Evolutionary conservation across 2,329 filamentous ascomycete genomes (phyloP).

Genomic region (Fusarium sp.): DNA sequence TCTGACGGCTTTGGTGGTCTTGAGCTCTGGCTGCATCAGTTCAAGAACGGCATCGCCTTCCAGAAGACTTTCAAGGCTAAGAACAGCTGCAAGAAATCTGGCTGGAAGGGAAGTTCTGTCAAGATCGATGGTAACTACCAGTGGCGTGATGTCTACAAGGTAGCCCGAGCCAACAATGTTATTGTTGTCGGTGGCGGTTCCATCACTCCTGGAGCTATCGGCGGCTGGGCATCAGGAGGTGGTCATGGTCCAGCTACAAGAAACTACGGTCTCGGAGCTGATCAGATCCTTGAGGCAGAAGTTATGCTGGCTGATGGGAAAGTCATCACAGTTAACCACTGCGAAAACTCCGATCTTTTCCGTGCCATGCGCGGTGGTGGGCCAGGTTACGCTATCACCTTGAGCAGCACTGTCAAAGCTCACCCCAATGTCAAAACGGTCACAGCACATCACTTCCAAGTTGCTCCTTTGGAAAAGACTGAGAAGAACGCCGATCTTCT

Average conservation of each 20-base stretch:
- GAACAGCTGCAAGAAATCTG: slow-evolving; percentile 5
- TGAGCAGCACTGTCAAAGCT: slow-evolving; percentile 32
- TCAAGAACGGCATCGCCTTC: slow-evolving; percentile 21
- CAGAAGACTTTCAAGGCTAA: slow-evolving; percentile 1
- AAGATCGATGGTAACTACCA: slow-evolving; percentile 30
- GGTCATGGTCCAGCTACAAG: slow-evolving; percentile 32
- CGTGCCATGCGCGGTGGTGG: slow-evolving; percentile 30
- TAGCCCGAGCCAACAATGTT: slow-evolving; percentile 23
- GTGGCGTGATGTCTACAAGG: slow-evolving; percentile 34
- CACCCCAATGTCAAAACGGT: slow-evolving; percentile 24
- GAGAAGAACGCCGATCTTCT: slow-evolving; percentile 24
- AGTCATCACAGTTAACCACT: slow-evolving; percentile 24
- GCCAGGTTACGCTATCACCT: slow-evolving; percentile 23
- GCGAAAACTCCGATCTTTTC: slow-evolving; percentile 28
- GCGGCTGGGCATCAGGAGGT: slow-evolving; percentile 31
- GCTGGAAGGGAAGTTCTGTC: slow-evolving; percentile 23
- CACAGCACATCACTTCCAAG: slow-evolving; percentile 17
- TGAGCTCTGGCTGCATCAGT: slow-evolving; percentile 32
- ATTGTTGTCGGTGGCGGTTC: slow-evolving; percentile 34
- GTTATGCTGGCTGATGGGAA: slow-evolving; percentile 29
- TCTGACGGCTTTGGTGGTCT: slow-evolving; percentile 32
- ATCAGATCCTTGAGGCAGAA: slow-evolving; percentile 31
- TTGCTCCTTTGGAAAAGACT: slow-evolving; percentile 21
- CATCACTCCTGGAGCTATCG: slow-evolving; percentile 29
- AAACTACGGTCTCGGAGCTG: slow-evolving; percentile 30